Evolutionary conservation across 2,329 filamentous ascomycete species (phyloP), one percentile per base, ranked within the genome.

Genomic region (Arthrobotrys conoides): DNA sequence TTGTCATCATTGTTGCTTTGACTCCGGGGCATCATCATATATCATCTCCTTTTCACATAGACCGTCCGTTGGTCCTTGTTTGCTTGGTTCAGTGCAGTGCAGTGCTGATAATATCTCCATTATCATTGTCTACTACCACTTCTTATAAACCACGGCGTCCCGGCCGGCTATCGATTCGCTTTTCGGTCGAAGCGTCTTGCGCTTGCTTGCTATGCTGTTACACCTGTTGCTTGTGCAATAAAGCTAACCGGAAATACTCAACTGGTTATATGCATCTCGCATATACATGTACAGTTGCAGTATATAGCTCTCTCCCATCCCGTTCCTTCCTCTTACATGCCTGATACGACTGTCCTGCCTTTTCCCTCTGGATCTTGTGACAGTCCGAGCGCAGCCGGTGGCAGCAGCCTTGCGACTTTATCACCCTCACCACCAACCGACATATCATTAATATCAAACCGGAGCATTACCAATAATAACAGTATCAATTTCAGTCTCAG

Each of bases 321-420:
- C 46, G 51, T 38, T 68, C 67, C 61, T 63, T 49, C 59, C 46
- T 77, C 67, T 77, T 77, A 77, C 73, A 77, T 77, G 73, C 73
- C 73, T 77, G 73, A 77, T 77, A 77, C 73, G 73, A 77, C 73
- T 68, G 73, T 68, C 73, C 67, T 77, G 67, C 67, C 73, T 71
- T 53, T 68, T 77, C 73, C 73, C 71, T 77, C 73, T 71, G 73
- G 73, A 77, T 55, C 68, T 77, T 77, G 73, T 77, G 73, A 77
- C 73, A 77, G 68, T 68, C 73, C 67, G 61, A 77, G 73, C 67
- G 67, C 73, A 51, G 53, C 65, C 73, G 66, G 66, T 76, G 51
- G 57, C 44, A 67, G 71, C 71, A 67, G 71, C 71, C 71, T 75
- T 75, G 20, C 70, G 49, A 72, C 70, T 57, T 30, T 59, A 59